Percentiles rank a stretch among this genome's conserved stretches.
These are phyloP conservation scores for Suaeda aralocaspica DNA, from an alignment of 148 eudicot species.

Conservation along the genomic window DNA sequence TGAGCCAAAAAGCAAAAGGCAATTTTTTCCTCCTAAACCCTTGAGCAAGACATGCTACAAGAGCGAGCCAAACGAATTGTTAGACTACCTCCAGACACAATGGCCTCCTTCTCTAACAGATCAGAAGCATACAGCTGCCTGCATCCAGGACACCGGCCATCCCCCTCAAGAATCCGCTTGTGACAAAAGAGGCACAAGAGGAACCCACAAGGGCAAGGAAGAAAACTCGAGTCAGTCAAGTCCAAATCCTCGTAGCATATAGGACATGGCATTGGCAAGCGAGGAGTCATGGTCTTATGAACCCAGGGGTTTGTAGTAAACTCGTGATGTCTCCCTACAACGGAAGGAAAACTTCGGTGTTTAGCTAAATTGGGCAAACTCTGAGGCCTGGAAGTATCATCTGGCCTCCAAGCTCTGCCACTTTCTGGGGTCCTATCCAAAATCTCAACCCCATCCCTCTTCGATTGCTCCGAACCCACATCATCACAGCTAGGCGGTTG, in stretches of 20 bases:
- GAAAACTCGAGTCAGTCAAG: slow-evolving; percentile 72
- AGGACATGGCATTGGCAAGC: slow-evolving; percentile 58
- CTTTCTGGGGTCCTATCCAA: slow-evolving; percentile 26
- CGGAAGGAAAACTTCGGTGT: slow-evolving; percentile 68
- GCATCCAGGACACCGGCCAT: slow-evolving; percentile 94
- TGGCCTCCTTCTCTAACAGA: slow-evolving; percentile 47
- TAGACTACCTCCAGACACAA: slow-evolving; percentile 43
- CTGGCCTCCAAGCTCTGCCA: slow-evolving; percentile 69
- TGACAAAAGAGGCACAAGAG: slow-evolving; percentile 95
- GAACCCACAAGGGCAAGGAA: slow-evolving; percentile 84
- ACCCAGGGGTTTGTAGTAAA: slow-evolving; percentile 47
- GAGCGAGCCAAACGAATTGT: slow-evolving; percentile 64
- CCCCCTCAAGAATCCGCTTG: slow-evolving; percentile 84
- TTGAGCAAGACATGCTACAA: slow-evolving; percentile 71
- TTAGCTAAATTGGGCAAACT: slow-evolving; percentile 70
- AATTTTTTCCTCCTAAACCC: slow-evolving; percentile 48
- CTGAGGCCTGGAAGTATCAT: slow-evolving; percentile 84
- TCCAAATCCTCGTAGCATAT: slow-evolving; percentile 96
- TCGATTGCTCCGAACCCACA: slow-evolving; percentile 21
- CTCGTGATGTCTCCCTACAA: slow-evolving; percentile 37
- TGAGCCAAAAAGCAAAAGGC: slow-evolving; percentile 22
- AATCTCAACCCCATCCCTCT: slow-evolving; percentile 30
- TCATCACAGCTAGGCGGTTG: slow-evolving; percentile 9
- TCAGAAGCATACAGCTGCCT: slow-evolving; percentile 70
- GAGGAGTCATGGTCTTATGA: slow-evolving; percentile 28